phyloP scores from a whole-genome alignment of 352 stramenopile genomes.

The Phytophthora pluvialis region DNA sequence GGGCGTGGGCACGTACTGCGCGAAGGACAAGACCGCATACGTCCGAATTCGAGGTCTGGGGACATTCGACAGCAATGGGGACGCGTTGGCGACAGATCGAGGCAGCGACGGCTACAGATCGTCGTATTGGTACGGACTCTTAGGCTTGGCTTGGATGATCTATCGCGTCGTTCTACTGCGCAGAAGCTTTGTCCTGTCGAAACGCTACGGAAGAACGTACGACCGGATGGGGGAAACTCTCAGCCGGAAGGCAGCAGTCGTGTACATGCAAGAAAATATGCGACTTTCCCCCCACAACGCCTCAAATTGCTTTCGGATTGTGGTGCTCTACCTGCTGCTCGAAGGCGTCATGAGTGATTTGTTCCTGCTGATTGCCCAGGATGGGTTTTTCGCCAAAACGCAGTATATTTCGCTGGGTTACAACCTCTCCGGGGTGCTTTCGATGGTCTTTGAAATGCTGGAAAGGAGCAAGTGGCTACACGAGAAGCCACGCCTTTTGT shows the following conservation, averaged over 20 bases:
- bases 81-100: constrained; percentile 16
- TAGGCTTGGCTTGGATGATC: constrained; percentile 25
- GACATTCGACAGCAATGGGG: constrained; percentile 25
- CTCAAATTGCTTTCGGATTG: constrained; percentile 20
- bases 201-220: constrained; percentile 15
- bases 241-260: constrained; percentile 7
- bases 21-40: constrained; percentile 24
- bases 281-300: constrained; percentile 26
- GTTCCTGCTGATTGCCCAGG: constrained; percentile 37
- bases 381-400: constrained; percentile 16
- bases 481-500: background rate
- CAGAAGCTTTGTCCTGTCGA: constrained; percentile 25
- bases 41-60: constrained; percentile 24
- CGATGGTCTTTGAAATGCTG: constrained; percentile 34
- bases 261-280: constrained; percentile 35
- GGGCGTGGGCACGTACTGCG: constrained; percentile 24
- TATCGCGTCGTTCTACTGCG: constrained; percentile 29
- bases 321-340: constrained; percentile 26
- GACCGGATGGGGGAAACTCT: constrained; percentile 11
- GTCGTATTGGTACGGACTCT: constrained; percentile 34
- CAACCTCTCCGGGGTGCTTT: constrained; percentile 34
- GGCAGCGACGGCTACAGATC: constrained; percentile 14
- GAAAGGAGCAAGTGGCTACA: constrained; percentile 20
- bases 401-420: constrained; percentile 41
- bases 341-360: constrained; percentile 41